Conservation (phyloP, 345 rosid genomes). For the Gossypium mustelinum region DNA sequence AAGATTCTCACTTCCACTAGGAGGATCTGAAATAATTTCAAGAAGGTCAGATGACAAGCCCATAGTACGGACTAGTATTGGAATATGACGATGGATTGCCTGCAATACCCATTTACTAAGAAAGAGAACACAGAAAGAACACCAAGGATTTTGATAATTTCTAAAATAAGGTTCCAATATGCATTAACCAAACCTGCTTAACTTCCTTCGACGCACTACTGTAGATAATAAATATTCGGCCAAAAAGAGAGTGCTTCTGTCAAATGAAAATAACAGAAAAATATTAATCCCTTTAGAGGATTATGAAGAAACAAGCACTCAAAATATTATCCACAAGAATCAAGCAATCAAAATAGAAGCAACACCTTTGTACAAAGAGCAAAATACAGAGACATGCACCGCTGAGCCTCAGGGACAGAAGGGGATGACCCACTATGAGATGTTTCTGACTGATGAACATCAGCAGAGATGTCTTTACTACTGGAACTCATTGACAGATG, state of each 20-base stretch:
- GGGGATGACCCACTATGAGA: constrained; percentile 35
- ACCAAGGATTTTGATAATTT: constrained; percentile 11
- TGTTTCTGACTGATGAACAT: constrained; percentile 36
- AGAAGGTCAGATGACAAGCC: constrained; percentile 91
- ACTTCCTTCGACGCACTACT: constrained; percentile 58
- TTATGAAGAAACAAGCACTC: constrained; percentile 5
- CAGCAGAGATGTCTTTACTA: constrained; percentile 43
- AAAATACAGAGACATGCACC: constrained; percentile 86
- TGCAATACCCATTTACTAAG: constrained; percentile 36
- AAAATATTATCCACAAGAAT: constrained; percentile 2
- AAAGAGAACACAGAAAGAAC: constrained; percentile 6
- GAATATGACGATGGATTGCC: constrained; percentile 89
- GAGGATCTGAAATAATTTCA: constrained; percentile 88
- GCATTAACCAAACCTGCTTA: constrained; percentile 60
- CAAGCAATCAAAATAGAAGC: constrained; percentile 5
- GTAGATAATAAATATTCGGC: constrained; percentile 67
- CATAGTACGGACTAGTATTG: constrained; percentile 92
- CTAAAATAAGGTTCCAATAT: constrained; percentile 6
- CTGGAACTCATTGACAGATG: constrained; percentile 30
- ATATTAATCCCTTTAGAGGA: constrained; percentile 10
- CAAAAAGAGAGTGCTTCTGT: constrained; percentile 92
- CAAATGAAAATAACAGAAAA: constrained; percentile 26
- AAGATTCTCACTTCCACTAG: constrained; percentile 81
- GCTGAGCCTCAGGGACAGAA: constrained; percentile 69
- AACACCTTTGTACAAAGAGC: constrained; percentile 96